These are phyloP conservation scores for Cupressus sempervirens DNA, from an alignment of 75 land plant species.

Conservation along the genomic window DNA sequence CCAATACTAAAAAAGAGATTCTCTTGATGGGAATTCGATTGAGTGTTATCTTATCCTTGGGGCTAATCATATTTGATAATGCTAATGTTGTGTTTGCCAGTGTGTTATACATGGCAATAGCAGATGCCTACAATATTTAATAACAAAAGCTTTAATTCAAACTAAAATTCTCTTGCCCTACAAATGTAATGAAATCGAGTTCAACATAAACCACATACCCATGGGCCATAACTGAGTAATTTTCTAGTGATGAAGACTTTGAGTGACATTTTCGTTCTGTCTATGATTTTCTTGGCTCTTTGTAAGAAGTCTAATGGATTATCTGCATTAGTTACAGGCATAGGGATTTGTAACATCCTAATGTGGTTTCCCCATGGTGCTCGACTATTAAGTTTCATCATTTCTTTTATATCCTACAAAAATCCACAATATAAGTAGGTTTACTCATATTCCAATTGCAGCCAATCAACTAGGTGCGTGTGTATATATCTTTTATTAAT, in stretches of 20 bases:
- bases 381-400: conserved; percentile 13
- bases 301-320: conserved; percentile 26
- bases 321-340: conserved; percentile 14
- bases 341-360: conserved; percentile 23
- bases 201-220: not conserved
- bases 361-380: conserved; percentile 40
- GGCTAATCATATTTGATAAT: conserved; percentile 38
- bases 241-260: conserved; percentile 24
- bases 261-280: conserved; percentile 29
- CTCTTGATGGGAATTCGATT: conserved; percentile 23
- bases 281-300: conserved; percentile 16
- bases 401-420: conserved; percentile 22
- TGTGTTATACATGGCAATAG: conserved; percentile 22
- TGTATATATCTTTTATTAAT: too few relatives aligned
- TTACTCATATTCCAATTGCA: not conserved
- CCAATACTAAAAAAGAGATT: conserved; percentile 26
- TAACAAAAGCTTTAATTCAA: too few relatives aligned
- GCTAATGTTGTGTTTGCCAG: conserved; percentile 32
- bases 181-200: too few relatives aligned
- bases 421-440: not conserved
- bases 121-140: conserved; percentile 17
- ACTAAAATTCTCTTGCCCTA: too few relatives aligned
- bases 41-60: conserved; percentile 31
- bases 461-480: too few relatives aligned
- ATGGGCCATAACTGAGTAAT: conserved; percentile 12